Base-by-base conservation (phyloP, 176 grass and related monocot species). In the Tillandsia leiboldiana region DNA sequence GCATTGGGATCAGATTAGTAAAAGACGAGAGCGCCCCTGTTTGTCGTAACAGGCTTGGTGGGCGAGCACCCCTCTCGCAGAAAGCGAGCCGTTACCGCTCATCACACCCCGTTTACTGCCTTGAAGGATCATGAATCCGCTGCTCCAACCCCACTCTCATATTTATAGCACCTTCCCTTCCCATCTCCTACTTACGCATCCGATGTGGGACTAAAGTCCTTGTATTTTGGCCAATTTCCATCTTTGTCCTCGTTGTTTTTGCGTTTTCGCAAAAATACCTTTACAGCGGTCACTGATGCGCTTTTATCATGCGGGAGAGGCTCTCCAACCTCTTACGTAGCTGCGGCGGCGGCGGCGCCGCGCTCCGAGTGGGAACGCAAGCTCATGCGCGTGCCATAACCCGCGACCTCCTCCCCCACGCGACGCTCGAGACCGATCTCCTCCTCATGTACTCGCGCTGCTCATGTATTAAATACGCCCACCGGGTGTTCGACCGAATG, bases 91-190 rank as follows among this genome's bases (percentile, higher is more conserved):
- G 63, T 70, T 70, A 75, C 79, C 79, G 48, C 79, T 81, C 79
- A 81, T 81, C 79, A 81, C 13, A 75, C 75, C 79, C 79, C 79
- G 53, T 81, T 75, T 42, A 63, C 79, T 81, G 79, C 79, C 79
- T 81, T 81, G 79, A 81, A 71, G 72, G 72, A 74, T 74, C 58
- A 74, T 74, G 18, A 20, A 20, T 20, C 20, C 20, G 0, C 20
- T 0, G 20, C 20, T 0, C 20, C 0, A 20, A 10, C 26, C 27
- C 71, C 11, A 2, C 3, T 50, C 0, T 5, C 6, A 2, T 53
- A 52, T 48, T 64, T 82, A 59, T 82, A 76, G 23, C 2, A 57
- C 26, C 4, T 47, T 56, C 48, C 10, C 22, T 17, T 1, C 33
- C 13, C 48, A 8, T 3, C 0, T 14, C 70, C 2, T 0, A 3